A percentile compares a stretch with the other conserved stretches of the same genome.
These are phyloP conservation scores for Dothidotthia symphoricarpi DNA, from an alignment of 2,329 filamentous ascomycete genomes.

Conservation along the genomic window DNA sequence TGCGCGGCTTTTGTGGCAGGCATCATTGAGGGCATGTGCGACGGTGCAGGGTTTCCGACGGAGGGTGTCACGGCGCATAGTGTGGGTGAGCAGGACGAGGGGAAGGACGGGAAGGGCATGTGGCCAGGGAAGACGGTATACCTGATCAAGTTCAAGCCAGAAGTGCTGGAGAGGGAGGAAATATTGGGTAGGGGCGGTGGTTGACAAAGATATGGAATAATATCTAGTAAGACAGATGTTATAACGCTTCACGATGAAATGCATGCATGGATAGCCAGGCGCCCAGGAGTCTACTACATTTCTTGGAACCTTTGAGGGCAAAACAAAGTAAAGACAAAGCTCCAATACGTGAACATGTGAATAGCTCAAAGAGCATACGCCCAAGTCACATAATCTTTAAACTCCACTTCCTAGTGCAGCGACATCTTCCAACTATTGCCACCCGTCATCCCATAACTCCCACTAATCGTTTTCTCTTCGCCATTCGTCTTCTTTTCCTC, in stretches of 20 bases:
- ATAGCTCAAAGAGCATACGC: too few species aligned
- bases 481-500: constrained; percentile 4
- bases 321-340: too few species aligned
- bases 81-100: constrained; percentile 50
- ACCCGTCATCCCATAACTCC: constrained; percentile 25
- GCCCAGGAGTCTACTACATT: constrained; percentile 2
- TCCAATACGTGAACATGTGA: too few species aligned
- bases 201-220: constrained; percentile 9
- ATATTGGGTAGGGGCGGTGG: constrained; percentile 64
- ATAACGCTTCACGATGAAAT: not conserved
- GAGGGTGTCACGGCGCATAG: constrained; percentile 82
- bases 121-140: constrained; percentile 98
- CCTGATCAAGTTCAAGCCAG: constrained; percentile 85
- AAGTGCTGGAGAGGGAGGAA: constrained; percentile 87
- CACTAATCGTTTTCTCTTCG: constrained; percentile 35
- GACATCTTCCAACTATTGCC: not conserved
- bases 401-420: not conserved
- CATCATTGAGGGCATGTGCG: constrained; percentile 92
- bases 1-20: constrained; percentile 95
- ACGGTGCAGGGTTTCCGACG: constrained; percentile 85
- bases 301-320: too few species aligned
- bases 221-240: not conserved
- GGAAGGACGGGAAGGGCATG: constrained; percentile 58
- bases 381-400: too few species aligned
- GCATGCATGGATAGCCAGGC: constrained; percentile 18